Evolutionary conservation across 306 rosid genomes (phyloP), one percentile per base, ranked within the genome.

Genomic region (Benincasa hispida): DNA sequence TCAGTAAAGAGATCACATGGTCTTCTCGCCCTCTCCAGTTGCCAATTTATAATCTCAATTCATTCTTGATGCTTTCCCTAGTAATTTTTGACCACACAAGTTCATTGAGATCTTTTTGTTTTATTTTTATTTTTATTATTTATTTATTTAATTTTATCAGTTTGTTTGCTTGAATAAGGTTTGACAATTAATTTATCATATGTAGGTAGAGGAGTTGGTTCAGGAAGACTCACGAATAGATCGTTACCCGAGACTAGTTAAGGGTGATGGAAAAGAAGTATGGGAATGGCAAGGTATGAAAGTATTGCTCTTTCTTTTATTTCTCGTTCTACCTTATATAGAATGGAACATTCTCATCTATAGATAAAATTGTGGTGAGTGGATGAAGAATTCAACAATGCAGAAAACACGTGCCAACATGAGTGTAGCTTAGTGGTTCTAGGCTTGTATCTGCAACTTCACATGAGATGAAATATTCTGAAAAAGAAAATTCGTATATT

Each of bases 161-260:
- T 58, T 60, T 0, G 22, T 30, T 34, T 60, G 7, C 19, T 15
- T 35, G 14, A 34, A 10, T 63, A 8, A 63, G 35, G 24, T 18
- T 63, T 35, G 48, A 34, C 8, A 62, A 59, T 59, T 59, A 27
- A 7, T 59, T 66, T 41, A 67, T 67, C 11, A 39, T 21, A 41
- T 39, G 54, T 39, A 93, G 98, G 96, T 93, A 21, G 98, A 91
- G 80, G 94, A 91, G 76, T 85, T 93, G 85, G 89, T 93, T 84
- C 94, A 87, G 80, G 94, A 90, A 85, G 98, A 93, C 80, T 91
- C 97, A 53, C 89, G 93, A 22, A 82, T 93, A 76, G 97, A 93
- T 83, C 81, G 96, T 37, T 91, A 87, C 84, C 98, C 94, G 6
- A 91, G 86, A 86, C 76, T 90, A 84, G 94, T 93, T 77, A 93